Percentiles rank a stretch among this genome's conserved stretches.
Evolutionary conservation across 1,284 basidiomycete species (phyloP).

Genomic region (Cryptococcus sp.): DNA sequence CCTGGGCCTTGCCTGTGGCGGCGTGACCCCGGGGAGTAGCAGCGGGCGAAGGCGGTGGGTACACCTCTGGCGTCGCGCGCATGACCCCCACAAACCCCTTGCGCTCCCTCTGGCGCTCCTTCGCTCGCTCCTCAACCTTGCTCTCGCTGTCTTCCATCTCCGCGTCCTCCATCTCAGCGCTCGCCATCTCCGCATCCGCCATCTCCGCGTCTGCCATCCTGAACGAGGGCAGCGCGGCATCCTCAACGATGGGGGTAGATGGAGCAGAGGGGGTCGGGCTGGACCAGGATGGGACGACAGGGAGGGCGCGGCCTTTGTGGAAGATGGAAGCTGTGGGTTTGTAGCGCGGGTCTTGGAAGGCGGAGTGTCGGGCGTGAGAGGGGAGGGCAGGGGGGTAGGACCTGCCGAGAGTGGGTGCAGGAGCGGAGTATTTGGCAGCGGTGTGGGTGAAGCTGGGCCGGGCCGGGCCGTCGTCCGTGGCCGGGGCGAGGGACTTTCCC

Average conservation of each 20-base stretch:
- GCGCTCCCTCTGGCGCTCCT: too few species aligned
- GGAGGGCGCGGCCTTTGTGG: slow-evolving; percentile 18
- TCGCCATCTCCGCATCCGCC: neutral
- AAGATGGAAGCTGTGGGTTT: slow-evolving; percentile 6
- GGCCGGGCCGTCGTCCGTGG: neutral
- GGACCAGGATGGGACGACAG: slow-evolving; percentile 14
- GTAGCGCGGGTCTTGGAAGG: slow-evolving; percentile 16
- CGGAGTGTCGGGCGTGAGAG: too few species aligned
- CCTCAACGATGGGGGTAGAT: neutral
- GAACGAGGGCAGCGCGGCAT: neutral
- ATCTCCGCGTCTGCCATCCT: neutral
- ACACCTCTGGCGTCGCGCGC: slow-evolving; percentile 6
- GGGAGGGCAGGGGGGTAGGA: too few species aligned
- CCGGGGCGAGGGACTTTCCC: too few species aligned
- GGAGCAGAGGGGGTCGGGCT: neutral
- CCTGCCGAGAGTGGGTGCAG: neutral
- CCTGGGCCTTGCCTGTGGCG: too few species aligned
- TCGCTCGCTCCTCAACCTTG: neutral
- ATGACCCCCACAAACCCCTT: neutral
- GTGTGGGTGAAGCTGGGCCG: neutral
- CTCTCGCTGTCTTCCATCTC: neutral
- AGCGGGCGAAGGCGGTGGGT: slow-evolving; percentile 3
- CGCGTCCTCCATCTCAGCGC: neutral
- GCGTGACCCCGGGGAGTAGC: too few species aligned
- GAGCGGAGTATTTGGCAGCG: too few species aligned